These are phyloP conservation scores for Aspergillus pseudoterreus DNA, from an alignment of 2,329 filamentous ascomycete genomes.

Conservation along the genomic window DNA sequence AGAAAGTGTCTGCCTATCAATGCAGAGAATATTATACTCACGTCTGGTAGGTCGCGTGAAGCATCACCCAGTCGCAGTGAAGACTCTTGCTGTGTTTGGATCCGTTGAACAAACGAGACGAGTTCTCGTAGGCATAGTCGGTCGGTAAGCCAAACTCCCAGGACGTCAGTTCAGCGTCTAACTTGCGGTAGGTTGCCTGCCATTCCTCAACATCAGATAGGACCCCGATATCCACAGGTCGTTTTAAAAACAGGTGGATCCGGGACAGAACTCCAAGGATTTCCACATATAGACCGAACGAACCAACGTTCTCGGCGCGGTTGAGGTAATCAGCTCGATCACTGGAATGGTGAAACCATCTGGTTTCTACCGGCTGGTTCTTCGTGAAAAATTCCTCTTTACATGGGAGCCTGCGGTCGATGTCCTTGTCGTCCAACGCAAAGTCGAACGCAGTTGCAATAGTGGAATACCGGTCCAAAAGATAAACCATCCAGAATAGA, in stretches of 20 bases:
- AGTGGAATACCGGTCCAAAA: constrained; percentile 85
- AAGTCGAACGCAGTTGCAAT: constrained; percentile 91
- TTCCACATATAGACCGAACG: constrained; percentile 88
- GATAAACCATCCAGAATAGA: constrained; percentile 91
- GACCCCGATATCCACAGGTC: constrained; percentile 82
- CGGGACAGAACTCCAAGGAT: constrained; percentile 81
- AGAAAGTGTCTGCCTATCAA: neutral
- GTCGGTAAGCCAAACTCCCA: constrained; percentile 82
- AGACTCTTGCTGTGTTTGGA: constrained; percentile 63
- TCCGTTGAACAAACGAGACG: constrained; percentile 69
- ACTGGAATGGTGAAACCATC: constrained; percentile 65
- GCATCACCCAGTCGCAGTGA: constrained; percentile 83
- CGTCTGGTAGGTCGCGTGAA: constrained; percentile 87
- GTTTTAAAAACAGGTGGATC: constrained; percentile 84
- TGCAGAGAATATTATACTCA: constrained; percentile 35
- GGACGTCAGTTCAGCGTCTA: constrained; percentile 72
- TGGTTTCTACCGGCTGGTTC: constrained; percentile 78
- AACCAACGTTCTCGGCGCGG: constrained; percentile 75
- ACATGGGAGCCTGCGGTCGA: constrained; percentile 81
- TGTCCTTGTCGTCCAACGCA: constrained; percentile 81
- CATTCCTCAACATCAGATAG: constrained; percentile 82
- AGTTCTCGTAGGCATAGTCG: constrained; percentile 71
- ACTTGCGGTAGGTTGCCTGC: constrained; percentile 80
- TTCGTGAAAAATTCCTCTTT: constrained; percentile 81
- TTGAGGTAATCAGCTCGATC: constrained; percentile 60